Base-by-base conservation (phyloP, 257 asterid genomes). In the Agastache rugosa region DNA sequence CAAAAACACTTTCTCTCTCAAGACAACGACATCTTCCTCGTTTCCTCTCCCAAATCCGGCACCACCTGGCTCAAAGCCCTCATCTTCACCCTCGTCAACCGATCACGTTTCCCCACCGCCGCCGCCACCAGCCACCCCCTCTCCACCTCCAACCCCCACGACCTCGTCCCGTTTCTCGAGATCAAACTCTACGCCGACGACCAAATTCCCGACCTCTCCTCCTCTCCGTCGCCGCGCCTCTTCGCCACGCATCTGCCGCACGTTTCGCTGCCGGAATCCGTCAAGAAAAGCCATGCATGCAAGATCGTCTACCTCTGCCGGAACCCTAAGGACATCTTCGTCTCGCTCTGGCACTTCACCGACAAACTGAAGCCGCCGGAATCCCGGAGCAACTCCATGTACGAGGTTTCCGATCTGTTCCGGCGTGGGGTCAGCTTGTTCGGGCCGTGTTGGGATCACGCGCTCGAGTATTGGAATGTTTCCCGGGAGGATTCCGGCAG, bases 391-490 rank as follows among this genome's bases (percentile, higher is more conserved):
- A 77, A 77, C 60, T 67, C 84, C 0, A 71, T 85, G 0, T 15
- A 61, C 2, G 85, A 83, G 27, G 86, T 56, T 0, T 77, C 83
- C 63, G 84, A 83, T 16, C 22, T 23, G 75, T 87, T 85, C 77
- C 79, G 90, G 16, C 31, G 67, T 3, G 90, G 92, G 5, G 71
- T 83, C 1, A 83, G 79, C 76, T 6, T 77, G 37, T 79, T 72
- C 58, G 92, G 92, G 34, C 89, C 92, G 17, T 54, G 80, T 6
- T 87, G 92, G 92, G 87, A 87, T 9, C 90, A 85, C 64, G 81
- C 73, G 8, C 66, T 82, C 10, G 82, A 37, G 2, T 87, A 84
- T 39, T 87, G 91, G 89, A 77, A 79, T 0, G 31, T 12, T 50
- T 75, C 80, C 69, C 64, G 39, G 41, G 73, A 70, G 17, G 59